Conservation (phyloP, 139 green algal species). For the Coelastrella sp. region DNA sequence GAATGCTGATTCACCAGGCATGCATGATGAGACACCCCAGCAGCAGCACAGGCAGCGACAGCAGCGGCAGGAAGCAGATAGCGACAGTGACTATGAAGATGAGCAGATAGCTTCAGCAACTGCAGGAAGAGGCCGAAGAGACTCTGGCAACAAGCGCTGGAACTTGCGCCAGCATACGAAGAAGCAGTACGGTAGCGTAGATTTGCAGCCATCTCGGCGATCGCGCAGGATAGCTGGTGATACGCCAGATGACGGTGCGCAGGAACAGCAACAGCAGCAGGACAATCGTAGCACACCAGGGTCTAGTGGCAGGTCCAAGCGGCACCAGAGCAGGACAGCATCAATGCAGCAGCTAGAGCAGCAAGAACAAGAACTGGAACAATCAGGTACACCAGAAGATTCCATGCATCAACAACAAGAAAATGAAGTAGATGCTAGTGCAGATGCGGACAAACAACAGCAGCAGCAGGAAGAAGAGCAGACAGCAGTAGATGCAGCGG, state of each 20-base stretch:
- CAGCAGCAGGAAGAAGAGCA: constrained; percentile 11
- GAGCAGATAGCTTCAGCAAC: background rate
- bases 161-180: constrained; percentile 21
- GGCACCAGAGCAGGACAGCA: background rate
- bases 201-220: constrained; percentile 18
- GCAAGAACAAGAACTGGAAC: background rate
- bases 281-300: background rate
- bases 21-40: background rate
- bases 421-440: background rate
- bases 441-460: background rate
- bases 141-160: constrained; percentile 1
- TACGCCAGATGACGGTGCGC: background rate
- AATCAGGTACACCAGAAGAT: background rate
- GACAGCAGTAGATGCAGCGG: background rate
- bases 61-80: background rate
- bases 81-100: background rate
- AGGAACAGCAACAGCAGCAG: constrained; percentile 19
- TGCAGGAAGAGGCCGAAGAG: background rate
- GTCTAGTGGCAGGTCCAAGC: background rate
- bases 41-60: background rate
- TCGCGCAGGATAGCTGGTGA: constrained; percentile 36
- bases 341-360: background rate
- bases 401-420: background rate
- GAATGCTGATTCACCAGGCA: background rate
- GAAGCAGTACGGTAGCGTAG: background rate